phyloP scores from a whole-genome alignment of 495 filamentous ascomycete species.

The Neurospora cerealis region DNA sequence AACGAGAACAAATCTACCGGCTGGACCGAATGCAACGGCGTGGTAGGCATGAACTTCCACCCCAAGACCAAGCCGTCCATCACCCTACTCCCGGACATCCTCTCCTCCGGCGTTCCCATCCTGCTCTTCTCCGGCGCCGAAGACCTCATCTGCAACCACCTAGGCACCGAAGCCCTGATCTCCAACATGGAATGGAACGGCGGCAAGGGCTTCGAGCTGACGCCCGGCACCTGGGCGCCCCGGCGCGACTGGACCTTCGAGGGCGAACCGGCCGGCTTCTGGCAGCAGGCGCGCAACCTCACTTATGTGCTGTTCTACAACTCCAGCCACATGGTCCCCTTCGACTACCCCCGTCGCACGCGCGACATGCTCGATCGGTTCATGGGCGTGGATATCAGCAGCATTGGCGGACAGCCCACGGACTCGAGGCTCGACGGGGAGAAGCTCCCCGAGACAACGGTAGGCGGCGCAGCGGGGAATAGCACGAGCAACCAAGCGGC shows the following conservation, averaged over 20 bases:
- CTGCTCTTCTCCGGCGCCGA: constrained; percentile 88
- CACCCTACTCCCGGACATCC: constrained; percentile 62
- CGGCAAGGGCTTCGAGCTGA: constrained; percentile 80
- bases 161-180: constrained; percentile 88
- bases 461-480: constrained; percentile 59
- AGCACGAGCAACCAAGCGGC: constrained; percentile 69
- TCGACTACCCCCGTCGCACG: constrained; percentile 75
- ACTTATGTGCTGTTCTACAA: constrained; percentile 97
- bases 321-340: constrained; percentile 94
- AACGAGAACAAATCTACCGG: constrained; percentile 70
- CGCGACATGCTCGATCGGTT: constrained; percentile 97
- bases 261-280: constrained; percentile 78
- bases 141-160: constrained; percentile 94
- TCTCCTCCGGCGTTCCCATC: constrained; percentile 58
- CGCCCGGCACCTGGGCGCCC: constrained; percentile 84
- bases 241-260: constrained; percentile 93
- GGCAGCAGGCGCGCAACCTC: constrained; percentile 87
- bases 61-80: constrained; percentile 65
- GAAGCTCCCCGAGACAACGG: constrained; percentile 73
- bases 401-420: constrained; percentile 75
- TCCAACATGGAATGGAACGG: constrained; percentile 87
- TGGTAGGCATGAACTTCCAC: constrained; percentile 60
- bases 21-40: constrained; percentile 83
- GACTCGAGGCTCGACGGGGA: constrained; percentile 87
- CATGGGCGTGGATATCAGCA: constrained; percentile 84